Percentiles rank a stretch among this genome's conserved stretches.
These are phyloP conservation scores for Trifolium dubium DNA, from an alignment of 306 rosid species.

Conservation along the genomic window DNA sequence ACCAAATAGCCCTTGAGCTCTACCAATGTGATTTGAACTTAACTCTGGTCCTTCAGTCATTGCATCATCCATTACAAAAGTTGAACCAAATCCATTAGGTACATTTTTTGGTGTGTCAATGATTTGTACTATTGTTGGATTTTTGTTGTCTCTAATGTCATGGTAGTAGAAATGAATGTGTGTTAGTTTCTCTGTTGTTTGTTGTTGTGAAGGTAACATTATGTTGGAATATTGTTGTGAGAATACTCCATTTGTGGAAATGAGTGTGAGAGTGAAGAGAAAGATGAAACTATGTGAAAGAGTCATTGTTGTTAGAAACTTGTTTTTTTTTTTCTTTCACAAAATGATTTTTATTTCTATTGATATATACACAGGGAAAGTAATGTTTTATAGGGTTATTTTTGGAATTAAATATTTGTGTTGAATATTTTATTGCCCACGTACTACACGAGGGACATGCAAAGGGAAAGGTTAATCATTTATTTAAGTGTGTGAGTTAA, in stretches of 20 bases:
- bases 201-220: constrained; percentile 13
- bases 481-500: not conserved
- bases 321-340: not conserved
- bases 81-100: constrained; percentile 36
- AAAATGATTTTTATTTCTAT: not conserved
- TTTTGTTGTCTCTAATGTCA: constrained; percentile 10
- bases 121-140: constrained; percentile 39
- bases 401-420: not conserved
- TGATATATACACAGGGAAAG: not conserved
- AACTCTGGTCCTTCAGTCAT: constrained; percentile 46
- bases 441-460: not conserved
- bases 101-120: constrained; percentile 8
- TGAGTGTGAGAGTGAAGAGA: constrained; percentile 15
- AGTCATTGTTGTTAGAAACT: not conserved
- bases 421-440: constrained; percentile 30
- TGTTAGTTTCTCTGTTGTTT: not conserved
- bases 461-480: not conserved
- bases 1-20: constrained; percentile 46
- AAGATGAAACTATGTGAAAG: not conserved
- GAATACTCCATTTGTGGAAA: not conserved
- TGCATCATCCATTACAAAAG: constrained; percentile 40
- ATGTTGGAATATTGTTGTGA: constrained; percentile 28
- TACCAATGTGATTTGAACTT: constrained; percentile 39
- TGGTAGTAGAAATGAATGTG: constrained; percentile 43
- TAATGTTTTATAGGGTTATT: not conserved